Evolutionary conservation across 768 basidiomycete species (phyloP), one percentile per base, ranked within the genome.

Genomic region (Macrolepiota dolichaula): DNA sequence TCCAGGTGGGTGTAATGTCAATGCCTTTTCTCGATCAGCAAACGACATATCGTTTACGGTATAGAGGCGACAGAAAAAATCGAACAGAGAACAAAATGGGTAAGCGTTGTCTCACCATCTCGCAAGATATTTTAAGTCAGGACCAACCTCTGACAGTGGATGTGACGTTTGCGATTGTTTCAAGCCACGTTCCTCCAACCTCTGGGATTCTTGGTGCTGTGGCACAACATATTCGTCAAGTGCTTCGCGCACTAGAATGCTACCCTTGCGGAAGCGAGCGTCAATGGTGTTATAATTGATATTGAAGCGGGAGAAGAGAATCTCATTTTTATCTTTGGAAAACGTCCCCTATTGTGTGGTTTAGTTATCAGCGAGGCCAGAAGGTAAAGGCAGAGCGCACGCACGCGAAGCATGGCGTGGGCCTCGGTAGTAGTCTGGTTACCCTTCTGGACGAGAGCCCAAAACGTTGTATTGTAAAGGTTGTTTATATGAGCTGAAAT

Each of bases 401-500:
- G 47, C 59, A 95, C 95, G 67, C 82, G 82, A 5, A 99, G 79
- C 0, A 85, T 84, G 29, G 85, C 83, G 70, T 98, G 92, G 1
- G 96, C 96, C 61, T 96, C 84, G 2, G 86, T 79, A 1, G 88
- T 86, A 1, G 85, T 86, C 71, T 91, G 78, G 0, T 88, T 89
- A n/a, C 88, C 91, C 66, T 91, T 81, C 47, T 88, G 88, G 0
- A 98, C 86, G 36, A 99, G 82, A 0, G 94, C 91, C 97, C 96
- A 98, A 69, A 98, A 99, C 0, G 77, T 79, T 0, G 97, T 98
- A 69, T 99, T 99, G 76, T 98, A 96, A 24, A 99, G 76, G 71
- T 99, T 99, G 70, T 99, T 99, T 70, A 98, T 90, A 70, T 99
- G 97, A 0, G 97, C 96, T 98, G 71, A 64, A 56, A 66, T 24